Evolutionary conservation across 805 yeast genomes (phyloP).

Genomic region (Wickerhamiella allomyrinae): DNA sequence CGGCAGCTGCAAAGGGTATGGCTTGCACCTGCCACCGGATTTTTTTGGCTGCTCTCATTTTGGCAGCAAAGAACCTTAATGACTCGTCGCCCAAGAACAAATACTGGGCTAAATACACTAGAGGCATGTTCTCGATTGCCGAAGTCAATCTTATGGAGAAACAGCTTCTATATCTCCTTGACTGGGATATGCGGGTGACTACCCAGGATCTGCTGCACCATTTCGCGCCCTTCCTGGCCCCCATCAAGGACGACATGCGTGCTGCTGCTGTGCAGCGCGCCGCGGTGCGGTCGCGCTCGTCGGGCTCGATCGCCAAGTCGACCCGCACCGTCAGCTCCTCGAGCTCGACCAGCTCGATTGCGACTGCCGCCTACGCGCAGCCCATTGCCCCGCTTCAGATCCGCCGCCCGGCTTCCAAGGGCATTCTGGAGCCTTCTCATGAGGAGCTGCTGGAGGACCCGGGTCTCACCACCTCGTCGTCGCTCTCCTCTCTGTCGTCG

Average conservation of each 20-base stretch:
- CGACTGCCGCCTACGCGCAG: conserved; percentile 1
- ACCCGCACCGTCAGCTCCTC: neutral
- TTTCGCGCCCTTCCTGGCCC: conserved; percentile 59
- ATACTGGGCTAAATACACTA: conserved; percentile 91
- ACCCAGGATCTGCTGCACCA: conserved; percentile 56
- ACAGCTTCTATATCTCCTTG: conserved; percentile 65
- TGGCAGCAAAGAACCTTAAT: conserved; percentile 85
- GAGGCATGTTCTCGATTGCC: conserved; percentile 57
- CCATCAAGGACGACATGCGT: conserved; percentile 38
- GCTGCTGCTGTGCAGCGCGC: neutral
- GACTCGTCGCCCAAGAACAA: conserved; percentile 91
- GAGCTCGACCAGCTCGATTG: neutral
- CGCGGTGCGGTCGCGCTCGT: neutral
- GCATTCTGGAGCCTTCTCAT: conserved; percentile 6
- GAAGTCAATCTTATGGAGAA: conserved; percentile 89
- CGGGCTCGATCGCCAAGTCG: conserved; percentile 1
- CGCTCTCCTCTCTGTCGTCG: conserved; percentile 17
- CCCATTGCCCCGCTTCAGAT: conserved; percentile 5
- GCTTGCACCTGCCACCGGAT: conserved; percentile 82
- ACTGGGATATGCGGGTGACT: conserved; percentile 69
- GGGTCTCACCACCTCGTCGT: conserved; percentile 16
- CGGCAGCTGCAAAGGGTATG: conserved; percentile 82
- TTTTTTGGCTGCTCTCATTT: conserved; percentile 72
- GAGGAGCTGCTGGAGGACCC: conserved; percentile 9
- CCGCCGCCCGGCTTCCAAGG: conserved; percentile 9